These are phyloP conservation scores for Apiospora sp. DNA, from an alignment of 2,329 filamentous ascomycete species.

Conservation along the genomic window DNA sequence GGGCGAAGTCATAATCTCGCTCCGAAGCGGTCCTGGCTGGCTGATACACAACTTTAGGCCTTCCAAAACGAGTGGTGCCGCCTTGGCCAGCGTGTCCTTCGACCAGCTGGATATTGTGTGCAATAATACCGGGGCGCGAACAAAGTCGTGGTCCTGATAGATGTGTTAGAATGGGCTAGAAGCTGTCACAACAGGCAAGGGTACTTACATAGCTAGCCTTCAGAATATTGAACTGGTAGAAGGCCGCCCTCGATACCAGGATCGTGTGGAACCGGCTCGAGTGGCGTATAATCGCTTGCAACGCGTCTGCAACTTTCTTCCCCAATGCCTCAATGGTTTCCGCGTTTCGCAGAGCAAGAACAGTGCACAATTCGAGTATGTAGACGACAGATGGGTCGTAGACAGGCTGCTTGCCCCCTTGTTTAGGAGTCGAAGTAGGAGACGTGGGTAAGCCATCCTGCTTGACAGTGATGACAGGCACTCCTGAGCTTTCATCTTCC, in stretches of 20 bases:
- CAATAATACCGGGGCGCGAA: constrained; percentile 89
- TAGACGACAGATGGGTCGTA: constrained; percentile 92
- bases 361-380: constrained; percentile 88
- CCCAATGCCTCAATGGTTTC: constrained; percentile 77
- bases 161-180: not conserved
- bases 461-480: constrained; percentile 84
- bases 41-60: constrained; percentile 84
- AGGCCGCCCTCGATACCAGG: constrained; percentile 83
- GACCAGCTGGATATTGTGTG: constrained; percentile 91
- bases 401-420: constrained; percentile 59
- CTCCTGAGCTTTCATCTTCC: constrained; percentile 77
- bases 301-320: constrained; percentile 78
- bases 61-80: constrained; percentile 77
- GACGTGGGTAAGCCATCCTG: constrained; percentile 75
- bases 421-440: constrained; percentile 67
- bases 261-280: constrained; percentile 80
- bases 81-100: constrained; percentile 77
- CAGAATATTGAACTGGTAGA: constrained; percentile 84
- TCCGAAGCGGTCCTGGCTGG: constrained; percentile 78
- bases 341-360: constrained; percentile 78
- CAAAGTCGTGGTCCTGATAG: constrained; percentile 85
- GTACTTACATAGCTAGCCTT: constrained; percentile 81
- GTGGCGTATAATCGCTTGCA: constrained; percentile 85
- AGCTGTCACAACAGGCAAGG: too few relatives aligned
- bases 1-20: constrained; percentile 93